Conservation (phyloP, 768 basidiomycete species). For the Termitomyces sp. region DNA sequence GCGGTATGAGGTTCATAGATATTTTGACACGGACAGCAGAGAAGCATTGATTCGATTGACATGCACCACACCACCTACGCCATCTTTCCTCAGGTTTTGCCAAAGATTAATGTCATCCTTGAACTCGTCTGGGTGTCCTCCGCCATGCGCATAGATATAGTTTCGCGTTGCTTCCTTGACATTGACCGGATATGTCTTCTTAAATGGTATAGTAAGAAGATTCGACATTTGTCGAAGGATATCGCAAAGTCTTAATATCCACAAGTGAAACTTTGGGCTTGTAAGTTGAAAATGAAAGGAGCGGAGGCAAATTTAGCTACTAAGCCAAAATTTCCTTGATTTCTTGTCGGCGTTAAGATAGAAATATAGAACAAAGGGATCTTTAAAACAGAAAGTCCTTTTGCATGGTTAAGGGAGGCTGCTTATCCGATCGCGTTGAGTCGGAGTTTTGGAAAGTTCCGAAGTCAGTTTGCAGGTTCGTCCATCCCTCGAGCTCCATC, state of each 20-base stretch:
- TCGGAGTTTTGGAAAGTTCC: neutral
- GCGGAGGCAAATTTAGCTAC: neutral
- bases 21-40: constrained; percentile 49
- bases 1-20: neutral
- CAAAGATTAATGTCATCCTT: constrained; percentile 72
- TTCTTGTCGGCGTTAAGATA: neutral
- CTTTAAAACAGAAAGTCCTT: neutral
- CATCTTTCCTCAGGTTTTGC: constrained; percentile 61
- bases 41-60: constrained; percentile 50
- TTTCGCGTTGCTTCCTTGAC: constrained; percentile 53
- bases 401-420: no score
- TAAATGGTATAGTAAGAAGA: constrained; percentile 71
- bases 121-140: constrained; percentile 83
- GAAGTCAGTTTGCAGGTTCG: neutral
- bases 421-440: neutral
- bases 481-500: no score
- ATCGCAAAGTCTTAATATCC: neutral
- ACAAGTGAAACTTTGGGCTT: neutral
- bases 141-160: constrained; percentile 66
- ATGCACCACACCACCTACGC: constrained; percentile 46
- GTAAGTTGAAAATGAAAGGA: neutral
- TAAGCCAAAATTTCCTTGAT: neutral
- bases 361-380: neutral
- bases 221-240: constrained; percentile 57
- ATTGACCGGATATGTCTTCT: constrained; percentile 56